Base-by-base conservation (phyloP, 164 flowering plant genomes). In the Kingdonia uniflora region DNA sequence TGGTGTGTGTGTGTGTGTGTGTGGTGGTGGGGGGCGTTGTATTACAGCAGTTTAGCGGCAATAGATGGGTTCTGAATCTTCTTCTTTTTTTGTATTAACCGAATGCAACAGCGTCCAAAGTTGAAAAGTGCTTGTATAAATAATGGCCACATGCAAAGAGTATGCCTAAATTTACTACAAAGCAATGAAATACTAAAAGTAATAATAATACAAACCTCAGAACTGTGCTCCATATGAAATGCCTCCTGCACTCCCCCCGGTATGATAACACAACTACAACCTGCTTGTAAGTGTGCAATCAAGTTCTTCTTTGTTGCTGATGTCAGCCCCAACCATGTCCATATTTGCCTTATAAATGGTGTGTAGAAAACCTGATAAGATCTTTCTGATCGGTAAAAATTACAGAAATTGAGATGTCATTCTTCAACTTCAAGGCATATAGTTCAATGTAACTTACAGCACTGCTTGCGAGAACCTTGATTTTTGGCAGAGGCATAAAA, bases 201-300 rank as follows among this genome's bases (percentile, higher is more conserved):
- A 29, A 3, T 3, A 29, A 8, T 3, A 4, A 4, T 8, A 29
- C 35, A 50, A 49, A 94, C 99, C 97, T 94, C 99, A 40, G 80
- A 74, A 21, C 64, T 79, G 56, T 64, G 85, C 63, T 80, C 81
- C 96, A 89, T 79, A 58, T 65, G 68, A 62, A 69, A 71, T 47
- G 80, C 66, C 74, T 94, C 99, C 55, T 76, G 92, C 22, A 82
- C 90, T 55, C 99, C 99, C 51, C 99, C 97, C 37, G 97, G 99
- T n/a, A 94, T 76, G 19, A 94, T 52, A 44, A 85, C 75, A 63
- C 97, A 86, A 70, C 96, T 86, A 66, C 85, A 79, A 47, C 97
- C 99, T 61, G 92, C 75, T 42, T 57, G 68, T 71, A 94, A 68
- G 49, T 78, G 80, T 20, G 90, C 77, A 19, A 33, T 48, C 55